phyloP scores from a whole-genome alignment of 208 protist genomes.

The Angomonas ambiguus region DNA sequence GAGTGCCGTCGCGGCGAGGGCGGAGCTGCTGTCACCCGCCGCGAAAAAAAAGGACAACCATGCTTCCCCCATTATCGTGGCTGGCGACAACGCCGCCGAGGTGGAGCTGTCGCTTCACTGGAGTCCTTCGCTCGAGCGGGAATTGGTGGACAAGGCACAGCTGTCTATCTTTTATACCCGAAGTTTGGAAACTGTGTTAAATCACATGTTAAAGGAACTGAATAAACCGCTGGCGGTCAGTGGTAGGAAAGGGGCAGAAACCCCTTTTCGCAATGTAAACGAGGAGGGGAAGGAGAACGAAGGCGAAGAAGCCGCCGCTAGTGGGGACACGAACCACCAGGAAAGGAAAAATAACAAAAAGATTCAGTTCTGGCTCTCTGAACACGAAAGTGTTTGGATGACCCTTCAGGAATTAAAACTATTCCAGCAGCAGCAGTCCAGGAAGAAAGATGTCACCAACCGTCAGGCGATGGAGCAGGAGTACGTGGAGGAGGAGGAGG shows the following conservation, averaged over 20 bases:
- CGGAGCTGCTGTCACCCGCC: background rate
- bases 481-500: conserved; percentile 12
- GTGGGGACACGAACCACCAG: background rate
- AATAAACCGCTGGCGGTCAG: conserved; percentile 20
- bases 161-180: conserved; percentile 64
- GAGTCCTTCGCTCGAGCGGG: conserved; percentile 30
- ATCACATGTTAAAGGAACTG: conserved; percentile 29
- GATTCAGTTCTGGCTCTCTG: conserved; percentile 54
- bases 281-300: too few species aligned
- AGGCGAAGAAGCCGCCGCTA: too few species aligned
- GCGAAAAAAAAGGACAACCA: background rate
- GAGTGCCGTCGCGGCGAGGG: conserved; percentile 16
- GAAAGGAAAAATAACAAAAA: conserved; percentile 2
- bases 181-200: conserved; percentile 44
- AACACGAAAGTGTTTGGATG: conserved; percentile 53
- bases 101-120: conserved; percentile 42
- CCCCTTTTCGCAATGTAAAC: background rate
- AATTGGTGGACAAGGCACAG: conserved; percentile 65
- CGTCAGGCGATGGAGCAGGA: conserved; percentile 2
- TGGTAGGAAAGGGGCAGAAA: background rate
- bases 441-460: conserved; percentile 2
- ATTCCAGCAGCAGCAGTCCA: conserved; percentile 15
- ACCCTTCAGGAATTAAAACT: conserved; percentile 29
- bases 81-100: conserved; percentile 24
- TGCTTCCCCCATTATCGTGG: background rate